Evolutionary conservation across 306 rosid species (phyloP).

Genomic region (Geum urbanum): DNA sequence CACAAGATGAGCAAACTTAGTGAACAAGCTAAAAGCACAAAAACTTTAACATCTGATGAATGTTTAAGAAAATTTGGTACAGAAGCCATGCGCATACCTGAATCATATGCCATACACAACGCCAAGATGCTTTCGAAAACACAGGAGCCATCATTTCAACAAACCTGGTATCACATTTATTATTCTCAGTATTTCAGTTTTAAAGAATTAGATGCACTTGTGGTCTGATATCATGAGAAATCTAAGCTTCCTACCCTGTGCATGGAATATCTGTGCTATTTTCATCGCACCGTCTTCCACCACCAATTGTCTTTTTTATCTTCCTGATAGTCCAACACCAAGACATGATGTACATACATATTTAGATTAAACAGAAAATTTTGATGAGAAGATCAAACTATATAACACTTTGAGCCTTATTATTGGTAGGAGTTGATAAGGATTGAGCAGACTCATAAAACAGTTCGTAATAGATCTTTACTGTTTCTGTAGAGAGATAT

Average conservation of each 20-base stretch:
- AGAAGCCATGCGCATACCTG: slow-evolving; percentile 28
- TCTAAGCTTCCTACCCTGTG: slow-evolving; percentile 48
- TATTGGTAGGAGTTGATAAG: too few relatives aligned
- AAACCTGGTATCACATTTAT: slow-evolving; percentile 18
- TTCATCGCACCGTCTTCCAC: slow-evolving; percentile 51
- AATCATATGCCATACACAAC: slow-evolving; percentile 46
- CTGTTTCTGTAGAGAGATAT: not conserved
- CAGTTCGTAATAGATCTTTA: too few relatives aligned
- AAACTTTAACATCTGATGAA: not conserved
- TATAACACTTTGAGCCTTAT: not conserved
- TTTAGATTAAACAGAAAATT: too few relatives aligned
- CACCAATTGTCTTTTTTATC: slow-evolving; percentile 51
- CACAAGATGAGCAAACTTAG: not conserved
- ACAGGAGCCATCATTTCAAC: slow-evolving; percentile 60
- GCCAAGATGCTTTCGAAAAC: slow-evolving; percentile 44
- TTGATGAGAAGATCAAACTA: not conserved
- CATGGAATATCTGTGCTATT: slow-evolving; percentile 75
- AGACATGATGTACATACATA: too few relatives aligned
- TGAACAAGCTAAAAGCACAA: not conserved
- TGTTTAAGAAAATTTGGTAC: not conserved
- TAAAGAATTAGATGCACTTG: not conserved
- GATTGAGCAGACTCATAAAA: too few relatives aligned
- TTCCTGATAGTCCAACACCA: too few relatives aligned
- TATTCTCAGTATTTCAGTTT: not conserved
- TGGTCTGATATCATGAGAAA: not conserved